Evolutionary conservation across 2,329 filamentous ascomycete species (phyloP).

Genomic region (Neophaeococcomyces mojaviensis): DNA sequence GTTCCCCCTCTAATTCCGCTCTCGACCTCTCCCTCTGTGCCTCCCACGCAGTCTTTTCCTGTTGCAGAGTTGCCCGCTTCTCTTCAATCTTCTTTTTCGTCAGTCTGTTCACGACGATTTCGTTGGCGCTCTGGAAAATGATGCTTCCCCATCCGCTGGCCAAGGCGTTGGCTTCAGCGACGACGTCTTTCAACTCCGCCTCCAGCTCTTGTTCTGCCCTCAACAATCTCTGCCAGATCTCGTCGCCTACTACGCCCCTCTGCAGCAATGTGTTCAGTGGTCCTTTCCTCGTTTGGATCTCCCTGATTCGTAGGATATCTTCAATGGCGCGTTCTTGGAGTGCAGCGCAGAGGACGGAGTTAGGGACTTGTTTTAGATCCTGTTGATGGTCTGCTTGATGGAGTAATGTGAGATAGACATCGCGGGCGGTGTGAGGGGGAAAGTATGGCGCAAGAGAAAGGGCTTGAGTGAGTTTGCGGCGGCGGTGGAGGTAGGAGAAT

Average conservation of each 20-base stretch:
- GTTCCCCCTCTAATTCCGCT: conserved; percentile 63
- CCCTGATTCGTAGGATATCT: conserved; percentile 85
- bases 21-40: conserved; percentile 70
- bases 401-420: conserved; percentile 87
- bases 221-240: conserved; percentile 86
- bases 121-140: conserved; percentile 96
- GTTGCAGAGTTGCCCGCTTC: conserved; percentile 60
- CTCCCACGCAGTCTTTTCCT: conserved; percentile 89
- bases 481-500: conserved; percentile 88
- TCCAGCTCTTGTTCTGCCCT: conserved; percentile 97
- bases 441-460: conserved; percentile 93
- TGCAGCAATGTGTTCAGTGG: conserved; percentile 77
- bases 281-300: conserved; percentile 80
- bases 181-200: conserved; percentile 87
- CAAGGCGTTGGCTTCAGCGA: conserved; percentile 80
- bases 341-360: conserved; percentile 79
- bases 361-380: conserved; percentile 61
- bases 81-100: conserved; percentile 69
- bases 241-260: conserved; percentile 87
- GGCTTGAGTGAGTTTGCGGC: conserved; percentile 76
- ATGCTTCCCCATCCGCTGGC: conserved; percentile 81
- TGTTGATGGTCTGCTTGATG: conserved; percentile 57
- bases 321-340: conserved; percentile 83
- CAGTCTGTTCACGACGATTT: conserved; percentile 78
- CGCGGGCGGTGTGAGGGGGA: conserved; percentile 77